These are phyloP conservation scores for Penicillium sp. DNA, from an alignment of 2,329 filamentous ascomycete species.

Conservation along the genomic window DNA sequence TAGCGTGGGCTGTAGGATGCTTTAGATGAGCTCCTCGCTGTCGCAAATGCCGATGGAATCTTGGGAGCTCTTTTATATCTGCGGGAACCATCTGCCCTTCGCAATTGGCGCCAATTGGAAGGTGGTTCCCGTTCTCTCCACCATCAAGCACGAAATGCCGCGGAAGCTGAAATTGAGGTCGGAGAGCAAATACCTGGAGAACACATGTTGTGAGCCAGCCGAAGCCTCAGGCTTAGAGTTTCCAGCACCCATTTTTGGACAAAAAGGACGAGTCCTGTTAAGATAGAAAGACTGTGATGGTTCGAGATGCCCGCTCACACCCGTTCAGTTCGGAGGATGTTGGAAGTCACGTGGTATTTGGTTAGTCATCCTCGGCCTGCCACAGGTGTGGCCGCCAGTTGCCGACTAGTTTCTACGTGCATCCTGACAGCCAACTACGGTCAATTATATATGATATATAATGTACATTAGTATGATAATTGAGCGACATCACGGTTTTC, in stretches of 20 bases:
- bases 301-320: conserved; percentile 7
- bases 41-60: background rate
- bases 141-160: background rate
- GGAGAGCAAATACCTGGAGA: conserved; percentile 51
- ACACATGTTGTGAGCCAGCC: conserved; percentile 56
- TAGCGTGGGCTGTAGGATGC: conserved; percentile 2
- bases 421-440: background rate
- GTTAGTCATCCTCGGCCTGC: conserved; percentile 2
- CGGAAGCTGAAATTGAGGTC: conserved; percentile 5
- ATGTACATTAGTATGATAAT: background rate
- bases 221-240: conserved; percentile 58
- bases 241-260: conserved; percentile 56
- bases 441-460: no score
- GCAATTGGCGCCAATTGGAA: conserved; percentile 4
- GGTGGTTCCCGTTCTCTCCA: conserved; percentile 12
- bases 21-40: background rate
- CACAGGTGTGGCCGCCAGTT: background rate
- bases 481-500: background rate
- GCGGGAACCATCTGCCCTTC: background rate
- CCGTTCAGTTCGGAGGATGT: conserved; percentile 13
- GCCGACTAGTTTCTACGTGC: background rate
- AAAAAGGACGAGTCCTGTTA: conserved; percentile 6
- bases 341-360: background rate
- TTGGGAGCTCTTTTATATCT: background rate
- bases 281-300: conserved; percentile 5